Percentiles rank a stretch among this genome's conserved stretches.
Conservation (phyloP, 345 rosid species). For the Microthlaspi erraticum region DNA sequence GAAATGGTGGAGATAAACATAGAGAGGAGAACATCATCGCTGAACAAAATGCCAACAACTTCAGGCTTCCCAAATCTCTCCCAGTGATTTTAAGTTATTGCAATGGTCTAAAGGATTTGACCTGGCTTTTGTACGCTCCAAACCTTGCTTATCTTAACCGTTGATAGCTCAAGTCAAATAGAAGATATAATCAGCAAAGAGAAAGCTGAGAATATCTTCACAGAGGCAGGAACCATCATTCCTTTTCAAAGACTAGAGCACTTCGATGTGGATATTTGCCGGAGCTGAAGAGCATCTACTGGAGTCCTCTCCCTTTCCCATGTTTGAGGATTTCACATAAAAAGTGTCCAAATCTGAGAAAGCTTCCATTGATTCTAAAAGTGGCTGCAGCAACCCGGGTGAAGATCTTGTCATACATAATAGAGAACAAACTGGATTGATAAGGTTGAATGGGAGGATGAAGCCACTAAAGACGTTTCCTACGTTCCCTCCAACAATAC, state of each 20-base stretch:
- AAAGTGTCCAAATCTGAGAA: conserved; percentile 22
- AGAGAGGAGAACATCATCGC: too few species aligned
- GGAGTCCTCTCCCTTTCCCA: conserved; percentile 30
- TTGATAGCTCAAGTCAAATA: too few species aligned
- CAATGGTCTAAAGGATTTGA: too few species aligned
- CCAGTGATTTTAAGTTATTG: too few species aligned
- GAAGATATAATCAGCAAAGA: neutral
- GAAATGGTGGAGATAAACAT: too few species aligned
- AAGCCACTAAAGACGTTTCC: neutral
- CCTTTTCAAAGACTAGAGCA: conserved; percentile 9
- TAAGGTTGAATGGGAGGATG: neutral
- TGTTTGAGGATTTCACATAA: neutral
- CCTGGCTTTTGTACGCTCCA: too few species aligned
- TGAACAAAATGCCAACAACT: too few species aligned
- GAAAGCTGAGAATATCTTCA: neutral
- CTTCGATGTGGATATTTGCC: conserved; percentile 1
- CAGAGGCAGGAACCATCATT: neutral
- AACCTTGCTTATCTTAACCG: too few species aligned
- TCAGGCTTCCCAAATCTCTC: too few species aligned
- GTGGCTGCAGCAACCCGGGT: neutral
- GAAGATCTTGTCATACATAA: neutral
- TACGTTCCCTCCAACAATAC: too few species aligned
- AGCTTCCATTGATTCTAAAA: conserved; percentile 26
- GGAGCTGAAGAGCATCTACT: conserved; percentile 26
- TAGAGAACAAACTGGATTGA: neutral